These are phyloP conservation scores for Blastobotrys apis DNA, from an alignment of 1,139 yeast genomes.

Conservation along the genomic window DNA sequence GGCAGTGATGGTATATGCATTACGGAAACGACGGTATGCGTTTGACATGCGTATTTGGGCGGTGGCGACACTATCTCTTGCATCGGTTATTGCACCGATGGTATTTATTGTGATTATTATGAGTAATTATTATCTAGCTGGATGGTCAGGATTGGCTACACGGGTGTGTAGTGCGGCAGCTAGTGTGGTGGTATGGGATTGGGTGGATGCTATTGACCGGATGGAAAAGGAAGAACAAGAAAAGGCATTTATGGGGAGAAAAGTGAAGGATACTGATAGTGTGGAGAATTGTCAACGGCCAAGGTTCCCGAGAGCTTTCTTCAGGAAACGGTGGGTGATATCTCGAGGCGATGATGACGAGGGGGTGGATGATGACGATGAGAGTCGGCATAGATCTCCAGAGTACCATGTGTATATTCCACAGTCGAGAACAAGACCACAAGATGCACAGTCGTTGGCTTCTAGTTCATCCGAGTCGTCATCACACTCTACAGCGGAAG, in stretches of 20 bases:
- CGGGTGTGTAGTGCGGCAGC: conserved; percentile 47
- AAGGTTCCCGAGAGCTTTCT: neutral
- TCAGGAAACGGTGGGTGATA: conserved; percentile 2
- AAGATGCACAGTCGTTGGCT: neutral
- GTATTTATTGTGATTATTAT: conserved; percentile 77
- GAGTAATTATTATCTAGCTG: conserved; percentile 66
- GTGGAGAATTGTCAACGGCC: neutral
- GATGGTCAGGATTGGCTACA: conserved; percentile 69
- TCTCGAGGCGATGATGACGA: conserved; percentile 2
- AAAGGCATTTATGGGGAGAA: conserved; percentile 73
- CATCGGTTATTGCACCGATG: conserved; percentile 61
- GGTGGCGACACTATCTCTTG: conserved; percentile 53
- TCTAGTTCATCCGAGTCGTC: neutral
- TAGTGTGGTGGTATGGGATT: conserved; percentile 82
- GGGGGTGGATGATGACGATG: neutral
- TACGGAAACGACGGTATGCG: conserved; percentile 54
- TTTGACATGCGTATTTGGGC: conserved; percentile 48
- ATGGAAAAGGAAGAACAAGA: conserved; percentile 65
- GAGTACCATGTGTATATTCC: neutral
- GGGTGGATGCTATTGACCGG: conserved; percentile 69
- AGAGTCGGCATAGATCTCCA: neutral
- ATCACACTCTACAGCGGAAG: neutral
- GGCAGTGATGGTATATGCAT: conserved; percentile 55
- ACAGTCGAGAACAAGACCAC: neutral
- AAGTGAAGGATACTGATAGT: neutral